Evolutionary conservation across 2,329 filamentous ascomycete genomes (phyloP), one percentile per base, ranked within the genome.

Genomic region (Fusarium sp.): DNA sequence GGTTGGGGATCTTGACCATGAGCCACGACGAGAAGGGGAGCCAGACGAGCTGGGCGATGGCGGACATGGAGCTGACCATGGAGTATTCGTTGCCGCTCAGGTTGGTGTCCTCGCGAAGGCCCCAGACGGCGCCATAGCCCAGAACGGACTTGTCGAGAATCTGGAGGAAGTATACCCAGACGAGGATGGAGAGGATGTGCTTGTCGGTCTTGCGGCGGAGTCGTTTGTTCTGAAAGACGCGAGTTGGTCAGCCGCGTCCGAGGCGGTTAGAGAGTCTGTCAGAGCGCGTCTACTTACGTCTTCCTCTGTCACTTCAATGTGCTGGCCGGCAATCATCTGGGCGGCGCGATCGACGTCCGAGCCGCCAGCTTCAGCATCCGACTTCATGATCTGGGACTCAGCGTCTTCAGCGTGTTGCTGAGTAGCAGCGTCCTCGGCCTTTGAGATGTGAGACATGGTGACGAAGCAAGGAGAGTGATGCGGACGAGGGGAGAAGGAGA

Each of bases 191-290:
- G 2, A 90, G 78, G 51, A 90, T 86, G 26, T 80, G 79, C 44
- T 78, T 80, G 69, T 90, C 88, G 1, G 86, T 89, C 73, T 88
- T 88, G 38, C 79, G 80, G 25, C 83, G 79, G 59, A 89, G 88
- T 9, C 82, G 80, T 50, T 66, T 66, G 19, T 64, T 66, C 63
- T 65, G 9, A 1, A 12, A 9, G 19, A 19, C 19, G 24, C 6
- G 8, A 9, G 29, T 39, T 12, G 34, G 9, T 19, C 5, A 29
- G 7, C 7, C 6, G 4, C 7, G 2, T 35, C 2, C 3, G 4
- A 2, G 2, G 5, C 5, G 1, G 9, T 9, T 4, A 3, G 15
- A 3, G 7, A 5, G 6, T 7, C 28, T 28, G 19, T 22, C 19
- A 2, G 31, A 34, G n/a, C 8, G 35, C 4, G 7, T 38, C n/a